These are phyloP conservation scores for Ogataea nitratoaversa DNA, from an alignment of 805 yeast species.

Conservation along the genomic window DNA sequence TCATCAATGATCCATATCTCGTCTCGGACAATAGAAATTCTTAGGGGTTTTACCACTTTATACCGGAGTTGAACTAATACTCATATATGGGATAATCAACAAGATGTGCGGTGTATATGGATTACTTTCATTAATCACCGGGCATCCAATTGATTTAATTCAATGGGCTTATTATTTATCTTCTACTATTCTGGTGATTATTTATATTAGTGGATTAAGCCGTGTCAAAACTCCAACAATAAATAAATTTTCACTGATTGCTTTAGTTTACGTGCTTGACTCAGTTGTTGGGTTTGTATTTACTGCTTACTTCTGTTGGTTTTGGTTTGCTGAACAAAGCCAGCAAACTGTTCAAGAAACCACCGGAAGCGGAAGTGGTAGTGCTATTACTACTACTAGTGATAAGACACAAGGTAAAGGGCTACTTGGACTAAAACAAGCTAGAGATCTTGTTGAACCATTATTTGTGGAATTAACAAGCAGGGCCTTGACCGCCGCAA, in stretches of 20 bases:
- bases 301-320: constrained; percentile 66
- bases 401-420: neutral
- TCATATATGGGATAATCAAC: constrained; percentile 74
- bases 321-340: constrained; percentile 56
- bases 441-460: constrained; percentile 5
- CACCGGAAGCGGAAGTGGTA: constrained; percentile 17
- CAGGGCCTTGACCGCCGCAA: no score
- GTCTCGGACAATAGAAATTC: constrained; percentile 60
- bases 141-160: constrained; percentile 76
- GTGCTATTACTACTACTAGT: neutral
- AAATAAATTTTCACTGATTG: constrained; percentile 57
- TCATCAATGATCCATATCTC: neutral
- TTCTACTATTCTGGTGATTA: constrained; percentile 58
- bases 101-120: constrained; percentile 90
- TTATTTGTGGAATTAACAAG: constrained; percentile 6
- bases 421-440: neutral
- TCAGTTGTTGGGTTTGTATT: constrained; percentile 63
- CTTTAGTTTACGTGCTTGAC: constrained; percentile 62
- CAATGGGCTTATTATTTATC: constrained; percentile 79
- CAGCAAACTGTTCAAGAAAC: constrained; percentile 12
- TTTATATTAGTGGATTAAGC: constrained; percentile 57
- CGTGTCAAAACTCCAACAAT: constrained; percentile 52
- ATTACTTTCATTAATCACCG: constrained; percentile 77
- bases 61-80: constrained; percentile 78
- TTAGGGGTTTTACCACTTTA: constrained; percentile 73